phyloP scores from a whole-genome alignment of 1,284 basidiomycete species.

The Leccinum subatratum region DNA sequence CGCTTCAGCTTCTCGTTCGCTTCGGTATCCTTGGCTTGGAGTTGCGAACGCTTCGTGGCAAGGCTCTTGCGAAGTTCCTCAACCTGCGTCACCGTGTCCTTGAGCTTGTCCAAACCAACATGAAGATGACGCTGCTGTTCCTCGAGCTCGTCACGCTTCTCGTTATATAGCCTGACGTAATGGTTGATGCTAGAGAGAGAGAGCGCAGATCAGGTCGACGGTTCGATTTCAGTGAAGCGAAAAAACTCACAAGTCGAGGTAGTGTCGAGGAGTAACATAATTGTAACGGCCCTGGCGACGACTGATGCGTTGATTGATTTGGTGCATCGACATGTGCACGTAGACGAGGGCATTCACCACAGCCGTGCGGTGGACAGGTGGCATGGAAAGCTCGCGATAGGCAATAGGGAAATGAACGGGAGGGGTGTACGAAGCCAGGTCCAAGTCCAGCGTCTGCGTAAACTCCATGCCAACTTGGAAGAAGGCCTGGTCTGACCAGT shows the following conservation, averaged over 20 bases:
- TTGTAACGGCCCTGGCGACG: constrained; percentile 91
- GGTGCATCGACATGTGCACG: constrained; percentile 88
- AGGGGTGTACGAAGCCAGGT: constrained; percentile 73
- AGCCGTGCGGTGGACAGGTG: constrained; percentile 80
- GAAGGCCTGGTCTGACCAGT: constrained; percentile 97
- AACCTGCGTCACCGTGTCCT: constrained; percentile 92
- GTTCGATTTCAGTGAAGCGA: constrained; percentile 8
- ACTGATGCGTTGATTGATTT: constrained; percentile 84
- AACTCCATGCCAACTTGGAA: constrained; percentile 97
- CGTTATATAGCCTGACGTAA: constrained; percentile 92
- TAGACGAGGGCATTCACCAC: constrained; percentile 92
- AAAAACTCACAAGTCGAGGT: constrained; percentile 90
- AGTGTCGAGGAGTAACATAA: constrained; percentile 97
- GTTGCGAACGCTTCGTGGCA: constrained; percentile 88
- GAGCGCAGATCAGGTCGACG: constrained; percentile 14
- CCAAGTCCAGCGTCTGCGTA: constrained; percentile 86
- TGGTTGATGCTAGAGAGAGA: constrained; percentile 77
- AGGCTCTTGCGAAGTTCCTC: constrained; percentile 95
- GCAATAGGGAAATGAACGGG: constrained; percentile 82
- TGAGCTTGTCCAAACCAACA: constrained; percentile 95
- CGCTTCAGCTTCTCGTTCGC: constrained; percentile 96
- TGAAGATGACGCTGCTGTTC: constrained; percentile 99
- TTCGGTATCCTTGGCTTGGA: constrained; percentile 89
- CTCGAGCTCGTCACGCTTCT: constrained; percentile 98
- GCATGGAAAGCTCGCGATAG: constrained; percentile 76